Percentiles rank a stretch among this genome's conserved stretches.
Conservation (phyloP, 176 grass and related monocot species). For the Neostapfia colusana region DNA sequence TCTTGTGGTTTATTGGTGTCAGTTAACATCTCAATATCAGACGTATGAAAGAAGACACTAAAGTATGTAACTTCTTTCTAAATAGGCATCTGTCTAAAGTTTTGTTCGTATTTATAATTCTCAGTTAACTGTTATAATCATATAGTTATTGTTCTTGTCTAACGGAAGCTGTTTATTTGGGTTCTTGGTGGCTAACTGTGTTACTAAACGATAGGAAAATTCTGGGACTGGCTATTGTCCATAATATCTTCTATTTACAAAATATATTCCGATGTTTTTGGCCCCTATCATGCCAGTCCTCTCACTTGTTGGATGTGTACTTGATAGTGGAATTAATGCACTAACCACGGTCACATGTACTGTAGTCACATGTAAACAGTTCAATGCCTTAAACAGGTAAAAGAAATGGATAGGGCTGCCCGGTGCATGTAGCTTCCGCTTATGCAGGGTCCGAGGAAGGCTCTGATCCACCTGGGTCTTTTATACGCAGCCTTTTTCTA, state of each 20-base stretch:
- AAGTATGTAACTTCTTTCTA: background rate
- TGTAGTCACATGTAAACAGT: background rate
- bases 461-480: too few species aligned
- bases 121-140: slow-evolving; percentile 10
- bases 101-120: background rate
- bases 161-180: background rate
- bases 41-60: background rate
- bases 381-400: too few species aligned
- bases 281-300: background rate
- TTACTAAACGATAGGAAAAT: background rate
- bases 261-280: background rate
- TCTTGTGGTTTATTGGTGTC: slow-evolving; percentile 11
- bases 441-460: too few species aligned
- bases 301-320: background rate
- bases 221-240: background rate
- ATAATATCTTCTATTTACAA: background rate
- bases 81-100: slow-evolving; percentile 7
- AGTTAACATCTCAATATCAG: slow-evolving; percentile 4
- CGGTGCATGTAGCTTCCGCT: too few species aligned
- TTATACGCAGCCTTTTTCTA: too few species aligned
- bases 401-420: too few species aligned
- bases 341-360: background rate
- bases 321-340: background rate
- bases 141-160: slow-evolving; percentile 12
- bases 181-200: background rate